Evolutionary conservation across 169 alveolate species (phyloP), one percentile per base, ranked within the genome.

Genomic region (Plasmodium gaboni): DNA sequence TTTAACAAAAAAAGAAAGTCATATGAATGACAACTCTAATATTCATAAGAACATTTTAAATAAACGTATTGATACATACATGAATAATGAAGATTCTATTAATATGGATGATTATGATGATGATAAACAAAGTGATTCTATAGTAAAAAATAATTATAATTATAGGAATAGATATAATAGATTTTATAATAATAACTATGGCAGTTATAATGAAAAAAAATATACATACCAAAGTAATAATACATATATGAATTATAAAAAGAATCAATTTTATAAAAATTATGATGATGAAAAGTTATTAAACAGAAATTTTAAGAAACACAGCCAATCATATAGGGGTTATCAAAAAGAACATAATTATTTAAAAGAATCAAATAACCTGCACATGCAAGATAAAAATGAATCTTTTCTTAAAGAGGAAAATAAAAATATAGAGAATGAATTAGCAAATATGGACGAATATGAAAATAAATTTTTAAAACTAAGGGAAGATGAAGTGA

Each of bases 201-300:
- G 38, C 9, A 78, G 50, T 78, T 32, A 72, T 55, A 53, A 72
- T 55, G 10, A 26, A 72, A 55, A 70, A 24, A 26, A 22, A 19
- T 12, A 69, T 48, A 69, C 7, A 15, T 13, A 48, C 19, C 22
- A 48, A 12, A 17, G 53, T 17, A 50, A 50, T 50, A 48, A 19
- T 70, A 15, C 1, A 9, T 22, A 13, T 50, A 10, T 17, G 53
- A 26, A 22, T n/a, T 50, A 50, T 42, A 50, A 64, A 26, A 50
- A 70, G 2, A 70, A 50, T 19, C 50, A 19, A 22, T 50, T 19
- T 50, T 4, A 13, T 15, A 70, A 48, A 22, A 48, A n/a, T 8
- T 70, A n/a, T 70, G 19, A 9, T 61, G 15, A 61, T 13, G 44
- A 22, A 19, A 61, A 61, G 13, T 61, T 12, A 10, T 17, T 24